Base-by-base conservation (phyloP, 768 basidiomycete genomes). In the Boletus subparvulus region DNA sequence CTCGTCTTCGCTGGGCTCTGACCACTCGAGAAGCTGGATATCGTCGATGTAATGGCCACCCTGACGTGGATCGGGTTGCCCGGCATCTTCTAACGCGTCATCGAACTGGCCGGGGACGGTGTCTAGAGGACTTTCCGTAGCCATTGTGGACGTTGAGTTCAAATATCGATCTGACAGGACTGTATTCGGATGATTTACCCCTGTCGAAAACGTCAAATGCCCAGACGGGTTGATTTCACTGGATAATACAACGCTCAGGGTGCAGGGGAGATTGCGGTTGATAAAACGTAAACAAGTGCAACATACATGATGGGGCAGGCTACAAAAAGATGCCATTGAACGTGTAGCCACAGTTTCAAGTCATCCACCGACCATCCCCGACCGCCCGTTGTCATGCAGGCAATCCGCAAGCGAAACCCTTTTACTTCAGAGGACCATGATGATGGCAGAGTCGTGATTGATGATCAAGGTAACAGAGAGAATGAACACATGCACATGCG, bases 91-190 rank as follows among this genome's bases (percentile, higher is more conserved):
- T 16, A 74, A 71, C 0, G 83, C 81, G 67, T 87, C 84, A 61
- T 87, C 84, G 58, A 88, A 85, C 61, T 86, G 87, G 17, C 84
- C 83, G 26, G 70, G 70, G 48, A 73, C 80, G 50, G 78, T 61
- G 19, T 69, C 63, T 4, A 67, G 62, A 43, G 64, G 59, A 47
- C 28, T 43, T 47, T 59, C 30, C 4, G 52, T 32, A 10, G 63
- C 49, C 70, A 71, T 73, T 6, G 46, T 55, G 36, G 39, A 46
- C 30, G 58, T 57, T 4, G 48, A 28, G 21, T 26, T 7, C 21
- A 19, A 50, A 46, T 24, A 24, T 21, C 24, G 19, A 46, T 43
- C 11, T 26, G 24, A 30, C 9, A 9, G 8, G 30, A 9, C 56
- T 44, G 47, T n/a, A 54, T 65, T 45, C 10, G 47, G 58, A 54